phyloP scores from a whole-genome alignment of 1,139 yeast genomes.

The Scheffersomyces illinoinensis region DNA sequence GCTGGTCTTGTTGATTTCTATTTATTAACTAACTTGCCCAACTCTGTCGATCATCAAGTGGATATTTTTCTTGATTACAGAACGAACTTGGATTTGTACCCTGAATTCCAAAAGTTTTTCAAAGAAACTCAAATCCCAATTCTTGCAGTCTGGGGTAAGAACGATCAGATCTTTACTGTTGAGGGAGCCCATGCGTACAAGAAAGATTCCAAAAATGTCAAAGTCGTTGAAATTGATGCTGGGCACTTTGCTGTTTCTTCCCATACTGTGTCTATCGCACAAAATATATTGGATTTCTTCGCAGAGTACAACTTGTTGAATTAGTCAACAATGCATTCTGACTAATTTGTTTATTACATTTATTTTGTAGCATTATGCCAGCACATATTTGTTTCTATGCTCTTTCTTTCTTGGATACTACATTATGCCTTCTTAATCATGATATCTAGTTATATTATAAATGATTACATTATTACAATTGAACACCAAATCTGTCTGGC shows the following conservation, averaged over 20 bases:
- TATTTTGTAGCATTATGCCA: neutral
- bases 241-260: slow-evolving; percentile 44
- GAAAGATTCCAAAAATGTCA: slow-evolving; percentile 28
- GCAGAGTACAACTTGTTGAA: neutral
- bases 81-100: slow-evolving; percentile 32
- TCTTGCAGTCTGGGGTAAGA: slow-evolving; percentile 43
- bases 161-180: slow-evolving; percentile 33
- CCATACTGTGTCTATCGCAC: slow-evolving; percentile 28
- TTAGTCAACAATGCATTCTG: neutral
- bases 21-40: slow-evolving; percentile 21
- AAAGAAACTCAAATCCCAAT: slow-evolving; percentile 34
- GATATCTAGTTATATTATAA: neutral
- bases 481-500: slow-evolving; percentile 78
- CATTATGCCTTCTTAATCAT: neutral
- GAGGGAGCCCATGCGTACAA: slow-evolving; percentile 39
- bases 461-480: slow-evolving; percentile 13
- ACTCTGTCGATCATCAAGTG: slow-evolving; percentile 28
- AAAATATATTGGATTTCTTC: slow-evolving; percentile 4
- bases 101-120: slow-evolving; percentile 36
- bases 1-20: slow-evolving; percentile 29
- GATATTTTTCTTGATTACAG: slow-evolving; percentile 36
- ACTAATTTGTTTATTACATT: neutral
- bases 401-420: neutral
- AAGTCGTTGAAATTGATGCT: slow-evolving; percentile 24
- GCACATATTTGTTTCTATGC: neutral